Base-by-base conservation (phyloP, 2,329 filamentous ascomycete species). In the Xylariaceae sp. region DNA sequence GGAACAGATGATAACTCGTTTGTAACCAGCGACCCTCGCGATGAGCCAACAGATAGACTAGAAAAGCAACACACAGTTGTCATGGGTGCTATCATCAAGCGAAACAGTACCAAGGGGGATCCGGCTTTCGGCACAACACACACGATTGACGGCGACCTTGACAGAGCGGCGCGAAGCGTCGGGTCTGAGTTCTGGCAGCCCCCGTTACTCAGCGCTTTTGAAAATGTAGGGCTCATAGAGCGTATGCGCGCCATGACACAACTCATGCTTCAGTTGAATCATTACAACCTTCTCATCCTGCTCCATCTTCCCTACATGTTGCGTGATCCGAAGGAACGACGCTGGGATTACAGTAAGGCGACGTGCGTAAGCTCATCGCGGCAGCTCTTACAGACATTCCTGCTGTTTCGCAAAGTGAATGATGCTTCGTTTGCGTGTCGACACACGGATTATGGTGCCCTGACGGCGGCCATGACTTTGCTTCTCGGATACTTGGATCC, bases 291-390 rank as follows among this genome's bases (percentile, higher is more conserved):
- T 3, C 69, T 84, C 6, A 76, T 81, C 29, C 74, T 82, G 7
- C 74, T 85, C 0, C 82, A 86, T 57, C 73, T 86, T 1, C 83
- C 83, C 0, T 84, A 81, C 58, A 79, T 85, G 69, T 74, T 85
- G 9, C 75, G 74, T 21, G 69, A 75, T 31, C 65, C 72, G 1
- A 63, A 68, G 17, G 73, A 75, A 16, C 69, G 70, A 6, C 73
- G 74, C 14, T 77, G 78, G 52, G 76, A 80, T 17, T 79, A 81
- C 63, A 82, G 78, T 62, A 82, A 78, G 53, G 74, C 75, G 11
- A 77, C 76, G 1, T 81, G 79, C 57, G 69, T 83, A 41, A 75
- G 76, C 9, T 78, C 82, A 5, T 82, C 80, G 44, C 79, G 83
- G 1, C 79, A 79, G 49, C 73, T 84, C 12, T 71, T 86, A 7